These are phyloP conservation scores for Rhodotorula sphaerocarpa DNA, from an alignment of 768 basidiomycete genomes.

Conservation along the genomic window DNA sequence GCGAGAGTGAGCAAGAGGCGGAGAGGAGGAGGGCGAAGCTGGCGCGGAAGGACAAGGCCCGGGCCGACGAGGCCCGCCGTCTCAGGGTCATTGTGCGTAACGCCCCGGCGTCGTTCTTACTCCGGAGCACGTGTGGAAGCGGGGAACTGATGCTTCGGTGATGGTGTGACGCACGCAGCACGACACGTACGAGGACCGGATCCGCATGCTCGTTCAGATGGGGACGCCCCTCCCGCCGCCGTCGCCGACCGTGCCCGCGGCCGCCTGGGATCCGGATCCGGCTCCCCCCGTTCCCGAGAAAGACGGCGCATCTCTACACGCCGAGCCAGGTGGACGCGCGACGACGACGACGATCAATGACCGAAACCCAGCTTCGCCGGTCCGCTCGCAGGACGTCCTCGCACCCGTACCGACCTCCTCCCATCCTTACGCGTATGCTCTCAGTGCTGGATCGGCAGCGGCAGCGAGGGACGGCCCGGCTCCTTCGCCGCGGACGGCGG, in stretches of 20 bases:
- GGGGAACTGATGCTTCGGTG: no score
- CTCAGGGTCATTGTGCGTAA: slow-evolving; percentile 73
- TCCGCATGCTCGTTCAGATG: slow-evolving; percentile 82
- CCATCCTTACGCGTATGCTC: neutral
- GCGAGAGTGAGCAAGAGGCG: slow-evolving; percentile 21
- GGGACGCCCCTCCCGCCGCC: slow-evolving; percentile 3
- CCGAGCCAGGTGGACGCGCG: no score
- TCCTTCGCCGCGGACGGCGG: no score
- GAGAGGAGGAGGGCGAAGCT: slow-evolving; percentile 44
- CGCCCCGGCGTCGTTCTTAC: neutral
- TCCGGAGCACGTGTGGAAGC: no score
- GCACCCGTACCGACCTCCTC: neutral
- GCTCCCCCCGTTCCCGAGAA: no score
- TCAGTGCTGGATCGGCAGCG: no score
- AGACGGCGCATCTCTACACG: neutral
- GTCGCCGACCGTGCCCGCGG: neutral
- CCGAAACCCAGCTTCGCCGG: neutral
- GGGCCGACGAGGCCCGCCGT: slow-evolving; percentile 78
- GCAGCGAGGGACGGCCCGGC: no score
- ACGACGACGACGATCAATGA: no score
- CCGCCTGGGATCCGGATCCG: no score
- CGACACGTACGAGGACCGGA: slow-evolving; percentile 88
- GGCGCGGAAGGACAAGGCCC: slow-evolving; percentile 68
- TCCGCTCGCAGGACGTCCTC: neutral
- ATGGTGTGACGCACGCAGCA: slow-evolving; percentile 51